Evolutionary conservation across 805 yeast species (phyloP).

Genomic region (Metschnikowia aberdeeniae): DNA sequence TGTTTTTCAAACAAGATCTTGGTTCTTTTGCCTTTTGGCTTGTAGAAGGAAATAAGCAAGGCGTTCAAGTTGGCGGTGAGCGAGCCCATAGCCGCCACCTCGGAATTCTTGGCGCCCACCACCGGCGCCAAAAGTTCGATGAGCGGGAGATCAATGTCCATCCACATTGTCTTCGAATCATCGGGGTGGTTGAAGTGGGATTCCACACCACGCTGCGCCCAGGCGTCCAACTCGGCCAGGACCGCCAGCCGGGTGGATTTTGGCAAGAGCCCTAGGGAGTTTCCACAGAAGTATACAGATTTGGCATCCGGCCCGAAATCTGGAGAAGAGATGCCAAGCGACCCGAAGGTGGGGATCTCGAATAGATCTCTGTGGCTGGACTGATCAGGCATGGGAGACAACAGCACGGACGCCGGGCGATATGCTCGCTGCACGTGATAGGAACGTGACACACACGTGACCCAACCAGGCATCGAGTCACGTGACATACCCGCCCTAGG

Average conservation of each 20-base stretch:
- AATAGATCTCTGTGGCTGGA: constrained; percentile 46
- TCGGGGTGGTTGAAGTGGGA: constrained; percentile 75
- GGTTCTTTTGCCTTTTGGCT: constrained; percentile 52
- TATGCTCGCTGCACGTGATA: too few relatives aligned
- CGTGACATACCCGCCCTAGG: too few relatives aligned
- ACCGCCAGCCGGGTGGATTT: constrained; percentile 52
- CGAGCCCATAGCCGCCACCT: constrained; percentile 86
- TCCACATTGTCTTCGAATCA: constrained; percentile 63
- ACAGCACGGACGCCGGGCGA: too few relatives aligned
- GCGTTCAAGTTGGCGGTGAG: constrained; percentile 80
- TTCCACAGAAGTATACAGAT: constrained; percentile 77
- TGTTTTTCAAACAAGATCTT: constrained; percentile 81
- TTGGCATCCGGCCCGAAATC: constrained; percentile 13
- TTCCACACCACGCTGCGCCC: constrained; percentile 79
- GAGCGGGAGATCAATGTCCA: constrained; percentile 76
- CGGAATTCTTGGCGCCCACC: constrained; percentile 72
- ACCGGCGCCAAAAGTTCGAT: constrained; percentile 64
- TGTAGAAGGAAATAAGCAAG: constrained; percentile 67
- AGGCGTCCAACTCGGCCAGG: constrained; percentile 67
- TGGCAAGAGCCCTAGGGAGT: constrained; percentile 93
- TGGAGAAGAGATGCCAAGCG: constrained; percentile 46
- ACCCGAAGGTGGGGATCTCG: constrained; percentile 60
- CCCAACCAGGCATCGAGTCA: too few relatives aligned
- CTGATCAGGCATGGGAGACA: constrained; percentile 17
- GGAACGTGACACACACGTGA: too few relatives aligned